Evolutionary conservation across 2,329 filamentous ascomycete genomes (phyloP), one percentile per base, ranked within the genome.

Genomic region (Nemania sp.): DNA sequence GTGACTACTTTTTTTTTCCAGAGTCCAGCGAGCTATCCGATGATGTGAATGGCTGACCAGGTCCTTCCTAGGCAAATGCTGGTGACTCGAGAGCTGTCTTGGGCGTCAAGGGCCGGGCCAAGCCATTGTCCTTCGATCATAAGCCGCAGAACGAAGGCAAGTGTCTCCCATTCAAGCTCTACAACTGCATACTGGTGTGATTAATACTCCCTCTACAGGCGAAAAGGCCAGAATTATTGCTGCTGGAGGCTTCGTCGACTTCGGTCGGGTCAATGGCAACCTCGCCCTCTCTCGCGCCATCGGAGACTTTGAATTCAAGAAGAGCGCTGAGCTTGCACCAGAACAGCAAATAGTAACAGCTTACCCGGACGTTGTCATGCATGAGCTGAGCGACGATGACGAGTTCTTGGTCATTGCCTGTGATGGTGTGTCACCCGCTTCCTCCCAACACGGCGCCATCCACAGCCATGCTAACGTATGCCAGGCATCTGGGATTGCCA

Each of bases 251-350:
- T 98, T 98, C 71, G 95, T 99, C 73, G 95, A 99, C 77, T 99
- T 98, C 75, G 95, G 95, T 66, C 91, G 95, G 74, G 95, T 99
- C 71, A 99, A 99, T 76, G 95, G 95, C 75, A 99, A 99, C 77
- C 87, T 99, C 47, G 95, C 95, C 48, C 83, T 99, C 64, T 99
- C 95, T 64, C 90, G 95, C 77, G 95, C 95, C 70, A 97, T 99
- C 77, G 95, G 95, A 70, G 95, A 99, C 77, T 99, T 99, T 74
- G 95, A 99, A 76, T 99, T 99, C 85, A 99, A 99, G 85, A 98
- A 98, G 85, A 97, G 92, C 76, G 91, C 94, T 69, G 93, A 97
- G 73, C 87, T 99, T 49, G 89, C 94, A 2, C 95, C 95, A n/a
- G 95, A 99, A 80, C 91, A 96, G 75, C 95, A 99, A 78, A 98